Conservation (phyloP, 768 basidiomycete genomes). For the Cyclocybe aegerita region DNA sequence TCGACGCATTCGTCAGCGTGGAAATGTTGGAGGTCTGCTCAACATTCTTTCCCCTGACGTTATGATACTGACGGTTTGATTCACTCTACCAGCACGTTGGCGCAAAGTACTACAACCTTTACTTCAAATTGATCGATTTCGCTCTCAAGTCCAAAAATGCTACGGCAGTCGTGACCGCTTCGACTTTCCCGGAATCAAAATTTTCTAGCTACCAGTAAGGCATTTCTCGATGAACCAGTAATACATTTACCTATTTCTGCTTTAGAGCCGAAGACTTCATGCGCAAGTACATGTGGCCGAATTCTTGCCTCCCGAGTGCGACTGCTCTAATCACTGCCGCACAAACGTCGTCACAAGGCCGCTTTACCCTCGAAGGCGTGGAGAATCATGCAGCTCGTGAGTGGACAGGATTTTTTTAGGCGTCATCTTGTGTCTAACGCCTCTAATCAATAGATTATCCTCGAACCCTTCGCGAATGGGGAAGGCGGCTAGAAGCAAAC, state of each 20-base stretch:
- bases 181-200: constrained; percentile 69
- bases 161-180: constrained; percentile 66
- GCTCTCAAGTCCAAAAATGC: constrained; percentile 71
- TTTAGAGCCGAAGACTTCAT: constrained; percentile 77
- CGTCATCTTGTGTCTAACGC: not conserved
- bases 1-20: constrained; percentile 75
- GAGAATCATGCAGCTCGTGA: constrained; percentile 82
- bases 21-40: constrained; percentile 75
- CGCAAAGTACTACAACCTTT: constrained; percentile 58
- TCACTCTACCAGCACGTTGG: constrained; percentile 52
- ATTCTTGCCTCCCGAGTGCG: constrained; percentile 84
- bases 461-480: constrained; percentile 92
- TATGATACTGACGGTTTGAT: constrained; percentile 19
- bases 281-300: constrained; percentile 89
- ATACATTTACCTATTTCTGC: constrained; percentile 3
- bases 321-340: constrained; percentile 78
- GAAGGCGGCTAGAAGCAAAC: constrained; percentile 69
- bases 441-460: constrained; percentile 61
- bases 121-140: constrained; percentile 77
- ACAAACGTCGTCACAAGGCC: constrained; percentile 64
- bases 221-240: not conserved
- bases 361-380: constrained; percentile 81
- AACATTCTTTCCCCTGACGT: constrained; percentile 18
- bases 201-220: constrained; percentile 70
- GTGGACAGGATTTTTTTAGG: constrained; percentile 21